Base-by-base conservation (phyloP, 2,329 filamentous ascomycete species). In the Beauveria rudraprayagi region DNA sequence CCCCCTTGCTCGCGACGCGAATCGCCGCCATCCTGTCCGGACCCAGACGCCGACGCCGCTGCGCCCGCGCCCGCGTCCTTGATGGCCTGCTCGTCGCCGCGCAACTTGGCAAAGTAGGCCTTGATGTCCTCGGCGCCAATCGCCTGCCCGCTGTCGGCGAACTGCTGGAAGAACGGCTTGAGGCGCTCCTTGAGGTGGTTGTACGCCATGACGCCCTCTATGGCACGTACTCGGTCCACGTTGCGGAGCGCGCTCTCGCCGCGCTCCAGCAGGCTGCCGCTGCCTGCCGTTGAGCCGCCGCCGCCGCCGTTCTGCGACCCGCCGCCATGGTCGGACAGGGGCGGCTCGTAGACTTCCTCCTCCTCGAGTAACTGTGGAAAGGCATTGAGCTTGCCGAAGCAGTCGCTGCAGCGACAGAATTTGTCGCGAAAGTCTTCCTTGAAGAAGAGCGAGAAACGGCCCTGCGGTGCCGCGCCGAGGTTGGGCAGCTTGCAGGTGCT, bases 141-240 rank as follows among this genome's bases (percentile, higher is more conserved):
- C 0, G 90, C 87, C 73, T 90, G 79, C 1, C 93, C 93, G 64
- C 88, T 95, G 71, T 97, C 91, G 0, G 94, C 94, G 72, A 96
- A 99, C 48, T 95, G 89, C 75, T 92, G 86, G 69, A 99, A 85
- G 72, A 99, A 97, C 0, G 88, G 87, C 78, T 93, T 96, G n/a
- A 99, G 85, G 71, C 93, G 92, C 70, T 97, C 92, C 70, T 95
- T 94, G 63, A 99, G 82, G 69, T 96, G 89, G 69, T 97, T 97
- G 75, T 97, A 99, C 0, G 92, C 93, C 92, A 97, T 97, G 51
- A 96, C 93, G 17, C 94, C 94, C 73, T 99, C 90, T 61, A 99
- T 96, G 5, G 94, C 94, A 16, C 88, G 83, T 8, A 97, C 93
- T 2, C 94, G 89, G 71, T 99, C 94, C 61, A 99, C 87, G 68